Evolutionary conservation across 2,329 filamentous ascomycete species (phyloP), one percentile per base, ranked within the genome.

Genomic region (Byssothecium circinans): DNA sequence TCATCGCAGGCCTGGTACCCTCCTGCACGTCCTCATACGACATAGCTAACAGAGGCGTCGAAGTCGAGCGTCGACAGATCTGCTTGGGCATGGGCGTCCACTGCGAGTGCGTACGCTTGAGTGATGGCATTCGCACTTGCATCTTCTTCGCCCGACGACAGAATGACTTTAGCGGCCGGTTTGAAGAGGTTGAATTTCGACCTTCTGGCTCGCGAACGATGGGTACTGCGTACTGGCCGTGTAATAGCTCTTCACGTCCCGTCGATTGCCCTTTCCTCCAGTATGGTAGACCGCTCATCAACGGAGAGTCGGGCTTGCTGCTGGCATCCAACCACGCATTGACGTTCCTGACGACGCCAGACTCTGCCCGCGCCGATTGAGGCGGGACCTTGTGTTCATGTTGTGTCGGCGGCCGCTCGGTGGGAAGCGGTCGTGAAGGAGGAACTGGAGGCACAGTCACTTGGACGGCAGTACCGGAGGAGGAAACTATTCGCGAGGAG

Each of bases 271-370:
- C 62, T 19, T 58, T 56, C 46, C 54, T 57, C 67, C 66, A 69
- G 50, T 70, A 70, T 6, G 61, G 46, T 5, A 69, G 30, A n/a
- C 66, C 67, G 5, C 53, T 50, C 67, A 70, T 70, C 15, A 70
- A 45, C 2, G 61, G 59, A 36, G 61, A 57, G 8, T 61, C 57
- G 1, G 62, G 56, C n/a, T 52, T 58, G 22, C 42, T 57, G 45
- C 60, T 68, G 7, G 62, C 56, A 29, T 69, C 65, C 2, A 70
- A 52, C 67, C 67, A 69, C 36, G 61, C 64, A 38, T 65, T 57
- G 12, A 70, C 57, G 34, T 69, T 53, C 10, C 58, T 58, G 11
- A 63, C 51, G 10, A 62, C 47, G 29, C 43, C 53, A 0, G 66
- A 60, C n/a, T 62, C 52, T 20, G 64, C 60, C 45, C 65, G 53